phyloP scores from a whole-genome alignment of 225 moss, liverwort and hornwort genomes.

The Physcomitrium patens region DNA sequence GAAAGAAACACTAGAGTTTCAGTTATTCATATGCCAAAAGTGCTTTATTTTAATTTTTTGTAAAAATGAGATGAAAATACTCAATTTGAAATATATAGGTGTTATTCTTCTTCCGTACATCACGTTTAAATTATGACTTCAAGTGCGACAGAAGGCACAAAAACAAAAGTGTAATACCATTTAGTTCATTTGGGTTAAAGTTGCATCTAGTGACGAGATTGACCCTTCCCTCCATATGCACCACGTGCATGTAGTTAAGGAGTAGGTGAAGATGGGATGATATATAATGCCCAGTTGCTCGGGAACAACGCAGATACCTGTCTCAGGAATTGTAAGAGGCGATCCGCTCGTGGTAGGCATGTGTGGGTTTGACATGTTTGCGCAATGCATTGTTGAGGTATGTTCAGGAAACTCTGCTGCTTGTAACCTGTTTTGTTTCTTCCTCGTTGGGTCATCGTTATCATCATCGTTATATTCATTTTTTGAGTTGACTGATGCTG shows the following conservation, averaged over 20 bases:
- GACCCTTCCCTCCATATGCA: not conserved
- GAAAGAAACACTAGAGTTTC: too few relatives aligned
- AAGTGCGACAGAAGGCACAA: too few relatives aligned
- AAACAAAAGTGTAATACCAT: too few relatives aligned
- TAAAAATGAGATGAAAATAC: not conserved
- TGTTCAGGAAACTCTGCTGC: not conserved
- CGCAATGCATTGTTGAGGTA: constrained; percentile 84
- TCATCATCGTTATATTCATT: not conserved
- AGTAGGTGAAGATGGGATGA: constrained; percentile 4
- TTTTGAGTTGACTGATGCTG: constrained; percentile 17
- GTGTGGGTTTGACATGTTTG: constrained; percentile 91
- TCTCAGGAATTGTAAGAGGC: constrained; percentile 74
- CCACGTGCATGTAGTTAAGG: not conserved
- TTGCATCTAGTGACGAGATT: too few relatives aligned
- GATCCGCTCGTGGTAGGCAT: constrained; percentile 80
- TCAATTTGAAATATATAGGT: too few relatives aligned
- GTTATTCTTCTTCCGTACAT: too few relatives aligned
- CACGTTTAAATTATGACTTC: too few relatives aligned
- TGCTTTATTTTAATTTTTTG: not conserved
- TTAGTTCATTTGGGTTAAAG: too few relatives aligned
- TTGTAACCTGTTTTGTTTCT: not conserved
- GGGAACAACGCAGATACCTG: constrained; percentile 58
- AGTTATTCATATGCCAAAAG: too few relatives aligned
- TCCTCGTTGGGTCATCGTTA: not conserved
- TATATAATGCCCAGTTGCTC: constrained; percentile 3